These are phyloP conservation scores for Kwoniella dejecticola DNA, from an alignment of 768 basidiomycete species.

Conservation along the genomic window DNA sequence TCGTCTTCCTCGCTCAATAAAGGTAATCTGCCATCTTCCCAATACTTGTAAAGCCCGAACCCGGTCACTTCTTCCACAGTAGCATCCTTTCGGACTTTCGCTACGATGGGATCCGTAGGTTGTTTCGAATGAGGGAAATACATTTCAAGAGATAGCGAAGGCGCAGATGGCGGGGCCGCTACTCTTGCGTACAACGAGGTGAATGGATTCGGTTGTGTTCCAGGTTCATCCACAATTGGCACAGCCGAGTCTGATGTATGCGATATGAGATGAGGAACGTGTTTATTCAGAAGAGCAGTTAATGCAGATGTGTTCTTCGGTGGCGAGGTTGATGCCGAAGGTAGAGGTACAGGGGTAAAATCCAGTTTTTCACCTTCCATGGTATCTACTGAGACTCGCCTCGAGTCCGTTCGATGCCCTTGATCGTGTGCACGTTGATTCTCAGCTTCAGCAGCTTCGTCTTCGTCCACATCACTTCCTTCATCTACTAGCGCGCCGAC, in stretches of 20 bases:
- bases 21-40: conserved; percentile 73
- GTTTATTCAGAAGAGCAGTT: conserved; percentile 71
- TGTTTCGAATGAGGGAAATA: conserved; percentile 78
- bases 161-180: conserved; percentile 70
- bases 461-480: conserved; percentile 49
- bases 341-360: conserved; percentile 32
- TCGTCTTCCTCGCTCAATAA: conserved; percentile 28
- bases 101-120: conserved; percentile 65
- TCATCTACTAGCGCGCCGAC: conserved; percentile 42
- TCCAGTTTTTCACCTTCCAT: conserved; percentile 13
- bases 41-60: conserved; percentile 86
- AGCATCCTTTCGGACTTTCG: conserved; percentile 81
- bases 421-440: conserved; percentile 5
- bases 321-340: background rate
- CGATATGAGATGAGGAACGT: conserved; percentile 52
- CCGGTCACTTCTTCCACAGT: conserved; percentile 96
- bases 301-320: conserved; percentile 63
- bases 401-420: conserved; percentile 4
- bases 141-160: conserved; percentile 68
- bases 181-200: conserved; percentile 82
- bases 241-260: conserved; percentile 51
- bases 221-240: background rate
- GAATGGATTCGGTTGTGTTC: conserved; percentile 71
- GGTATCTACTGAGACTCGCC: conserved; percentile 15
- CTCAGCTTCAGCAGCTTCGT: conserved; percentile 33